A percentile compares a stretch with the other conserved stretches of the same genome.
Evolutionary conservation across 306 rosid genomes (phyloP).

Genomic region (Parietaria judaica): DNA sequence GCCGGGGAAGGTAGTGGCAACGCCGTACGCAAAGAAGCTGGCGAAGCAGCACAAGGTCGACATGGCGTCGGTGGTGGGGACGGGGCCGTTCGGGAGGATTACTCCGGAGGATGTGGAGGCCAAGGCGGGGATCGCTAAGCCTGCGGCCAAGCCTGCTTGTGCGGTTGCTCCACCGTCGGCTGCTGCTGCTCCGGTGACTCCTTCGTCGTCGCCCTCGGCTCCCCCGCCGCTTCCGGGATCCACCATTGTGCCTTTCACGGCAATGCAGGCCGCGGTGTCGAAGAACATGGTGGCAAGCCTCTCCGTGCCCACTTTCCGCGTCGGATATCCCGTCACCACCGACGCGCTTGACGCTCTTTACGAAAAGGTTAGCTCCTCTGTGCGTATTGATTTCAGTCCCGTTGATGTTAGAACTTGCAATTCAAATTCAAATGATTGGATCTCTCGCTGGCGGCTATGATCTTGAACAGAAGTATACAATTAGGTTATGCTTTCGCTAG

Average conservation of each 20-base stretch:
- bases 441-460: no score
- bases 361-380: constrained; percentile 49
- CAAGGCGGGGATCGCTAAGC: constrained; percentile 51
- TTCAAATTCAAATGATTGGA: no score
- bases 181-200: no score
- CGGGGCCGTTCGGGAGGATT: constrained; percentile 71
- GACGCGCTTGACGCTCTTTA: constrained; percentile 67
- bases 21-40: constrained; percentile 81
- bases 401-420: no score
- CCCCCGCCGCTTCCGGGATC: constrained; percentile 62
- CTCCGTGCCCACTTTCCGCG: constrained; percentile 74
- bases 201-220: no score
- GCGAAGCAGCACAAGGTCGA: constrained; percentile 85
- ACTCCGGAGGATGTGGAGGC: constrained; percentile 74
- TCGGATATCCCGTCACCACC: constrained; percentile 60
- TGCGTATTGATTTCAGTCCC: no score
- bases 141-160: constrained; percentile 22
- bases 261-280: constrained; percentile 83
- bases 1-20: constrained; percentile 63
- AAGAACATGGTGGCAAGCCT: constrained; percentile 91
- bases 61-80: constrained; percentile 50
- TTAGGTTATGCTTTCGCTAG: no score
- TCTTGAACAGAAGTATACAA: no score
- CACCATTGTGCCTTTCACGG: constrained; percentile 69
- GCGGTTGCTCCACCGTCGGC: constrained; percentile 21